Percentiles rank a stretch among this genome's conserved stretches.
These are phyloP conservation scores for Chrysophaeum taylorii DNA, from an alignment of 352 stramenopile genomes.

Conservation along the genomic window DNA sequence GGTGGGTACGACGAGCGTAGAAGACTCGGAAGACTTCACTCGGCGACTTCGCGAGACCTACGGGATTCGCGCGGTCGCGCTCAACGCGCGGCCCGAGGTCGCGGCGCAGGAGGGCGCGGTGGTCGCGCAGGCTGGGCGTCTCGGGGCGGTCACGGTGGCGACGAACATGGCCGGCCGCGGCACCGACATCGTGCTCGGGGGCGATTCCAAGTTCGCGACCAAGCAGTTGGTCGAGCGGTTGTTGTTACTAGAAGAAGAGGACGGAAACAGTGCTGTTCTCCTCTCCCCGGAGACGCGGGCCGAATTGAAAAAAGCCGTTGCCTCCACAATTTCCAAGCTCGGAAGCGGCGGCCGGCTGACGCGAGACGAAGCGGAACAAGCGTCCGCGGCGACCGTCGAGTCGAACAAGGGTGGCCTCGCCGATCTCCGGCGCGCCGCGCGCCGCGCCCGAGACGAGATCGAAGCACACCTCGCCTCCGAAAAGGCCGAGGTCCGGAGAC, in stretches of 20 bases:
- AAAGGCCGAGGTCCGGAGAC: conserved; percentile 43
- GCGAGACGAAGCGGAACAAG: too few species aligned
- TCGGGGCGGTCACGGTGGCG: conserved; percentile 60
- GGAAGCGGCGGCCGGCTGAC: too few species aligned
- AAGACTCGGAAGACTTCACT: conserved; percentile 24
- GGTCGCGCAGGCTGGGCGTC: conserved; percentile 56
- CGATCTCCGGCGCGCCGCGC: too few species aligned
- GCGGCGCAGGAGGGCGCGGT: conserved; percentile 56
- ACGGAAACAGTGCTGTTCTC: too few species aligned
- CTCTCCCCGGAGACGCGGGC: too few species aligned
- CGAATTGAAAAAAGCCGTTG: too few species aligned
- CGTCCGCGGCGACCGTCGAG: too few species aligned
- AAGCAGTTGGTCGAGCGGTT: conserved; percentile 28
- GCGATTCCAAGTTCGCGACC: conserved; percentile 53
- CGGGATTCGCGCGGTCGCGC: conserved; percentile 12
- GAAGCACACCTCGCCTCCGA: conserved; percentile 43
- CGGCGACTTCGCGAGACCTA: neutral
- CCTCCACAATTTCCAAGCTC: too few species aligned
- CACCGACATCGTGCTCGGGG: conserved; percentile 66
- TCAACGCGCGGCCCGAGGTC: conserved; percentile 36
- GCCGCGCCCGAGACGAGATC: conserved; percentile 52
- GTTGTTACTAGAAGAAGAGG: conserved; percentile 39
- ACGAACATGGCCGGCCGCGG: conserved; percentile 68
- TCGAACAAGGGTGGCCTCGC: too few species aligned
- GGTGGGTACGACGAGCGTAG: conserved; percentile 62